Evolutionary conservation across 805 yeast genomes (phyloP).

Genomic region (Kregervanrija pseudodelftensis): DNA sequence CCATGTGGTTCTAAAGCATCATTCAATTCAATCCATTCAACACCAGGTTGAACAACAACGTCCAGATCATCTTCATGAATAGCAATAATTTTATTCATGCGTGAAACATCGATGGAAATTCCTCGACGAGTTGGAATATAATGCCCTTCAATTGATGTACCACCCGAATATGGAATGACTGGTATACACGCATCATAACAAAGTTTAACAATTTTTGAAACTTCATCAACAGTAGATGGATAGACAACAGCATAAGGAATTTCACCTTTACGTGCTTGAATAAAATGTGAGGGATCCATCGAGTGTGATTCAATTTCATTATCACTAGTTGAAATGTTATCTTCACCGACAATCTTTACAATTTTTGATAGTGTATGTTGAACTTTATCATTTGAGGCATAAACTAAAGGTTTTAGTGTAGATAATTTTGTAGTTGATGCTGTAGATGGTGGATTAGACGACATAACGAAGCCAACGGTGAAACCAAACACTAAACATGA

Average conservation of each 20-base stretch:
- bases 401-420: conserved; percentile 40
- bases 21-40: conserved; percentile 67
- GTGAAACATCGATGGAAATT: conserved; percentile 51
- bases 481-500: conserved; percentile 9
- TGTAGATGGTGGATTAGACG: conserved; percentile 1
- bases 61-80: conserved; percentile 62
- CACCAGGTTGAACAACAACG: conserved; percentile 71
- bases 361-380: conserved; percentile 47
- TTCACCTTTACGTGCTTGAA: conserved; percentile 23
- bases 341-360: conserved; percentile 43
- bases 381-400: conserved; percentile 45
- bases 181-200: conserved; percentile 59
- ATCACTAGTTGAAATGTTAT: conserved; percentile 36
- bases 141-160: conserved; percentile 76
- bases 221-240: conserved; percentile 59
- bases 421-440: conserved; percentile 25
- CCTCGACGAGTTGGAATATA: conserved; percentile 63
- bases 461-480: conserved; percentile 5
- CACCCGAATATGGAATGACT: conserved; percentile 68
- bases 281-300: conserved; percentile 26
- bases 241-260: conserved; percentile 43
- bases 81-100: conserved; percentile 50
- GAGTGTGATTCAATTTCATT: conserved; percentile 27
- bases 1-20: conserved; percentile 43
- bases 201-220: conserved; percentile 54